Conservation (phyloP, 176 grass and related monocot species). For the Oryza brachyantha region DNA sequence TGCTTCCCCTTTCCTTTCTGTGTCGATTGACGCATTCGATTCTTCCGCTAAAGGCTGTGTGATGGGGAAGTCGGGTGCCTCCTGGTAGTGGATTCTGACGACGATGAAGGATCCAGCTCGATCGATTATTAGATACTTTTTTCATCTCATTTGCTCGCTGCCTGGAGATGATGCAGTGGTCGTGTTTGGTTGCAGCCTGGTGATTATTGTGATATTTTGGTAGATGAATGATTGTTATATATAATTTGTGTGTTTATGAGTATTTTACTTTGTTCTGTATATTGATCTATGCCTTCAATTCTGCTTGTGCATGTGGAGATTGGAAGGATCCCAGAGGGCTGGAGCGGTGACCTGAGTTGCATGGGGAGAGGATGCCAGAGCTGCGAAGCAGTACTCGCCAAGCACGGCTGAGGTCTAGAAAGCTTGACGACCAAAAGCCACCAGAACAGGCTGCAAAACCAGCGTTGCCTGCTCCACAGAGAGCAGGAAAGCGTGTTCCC, state of each 20-base stretch:
- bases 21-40: constrained; percentile 37
- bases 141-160: not conserved
- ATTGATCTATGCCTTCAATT: constrained; percentile 25
- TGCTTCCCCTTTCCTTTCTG: constrained; percentile 10
- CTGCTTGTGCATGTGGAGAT: constrained; percentile 50
- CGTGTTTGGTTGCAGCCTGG: not conserved
- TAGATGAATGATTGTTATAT: not conserved
- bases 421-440: constrained; percentile 37
- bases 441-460: constrained; percentile 40
- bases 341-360: constrained; percentile 47
- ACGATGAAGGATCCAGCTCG: constrained; percentile 24
- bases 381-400: constrained; percentile 81
- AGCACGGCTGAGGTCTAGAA: constrained; percentile 66
- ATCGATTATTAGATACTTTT: constrained; percentile 8
- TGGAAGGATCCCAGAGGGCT: constrained; percentile 40
- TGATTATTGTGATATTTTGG: not conserved
- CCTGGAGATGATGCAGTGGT: not conserved
- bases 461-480: constrained; percentile 34
- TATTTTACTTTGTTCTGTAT: not conserved
- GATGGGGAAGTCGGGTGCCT: constrained; percentile 7
- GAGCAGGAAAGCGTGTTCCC: constrained; percentile 45
- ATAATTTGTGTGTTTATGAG: not conserved
- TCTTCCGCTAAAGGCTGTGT: constrained; percentile 38
- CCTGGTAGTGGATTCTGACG: constrained; percentile 23
- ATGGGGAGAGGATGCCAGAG: constrained; percentile 95